These are phyloP conservation scores for Incumbomyces lentus DNA, from an alignment of 2,329 filamentous ascomycete genomes.

Conservation along the genomic window DNA sequence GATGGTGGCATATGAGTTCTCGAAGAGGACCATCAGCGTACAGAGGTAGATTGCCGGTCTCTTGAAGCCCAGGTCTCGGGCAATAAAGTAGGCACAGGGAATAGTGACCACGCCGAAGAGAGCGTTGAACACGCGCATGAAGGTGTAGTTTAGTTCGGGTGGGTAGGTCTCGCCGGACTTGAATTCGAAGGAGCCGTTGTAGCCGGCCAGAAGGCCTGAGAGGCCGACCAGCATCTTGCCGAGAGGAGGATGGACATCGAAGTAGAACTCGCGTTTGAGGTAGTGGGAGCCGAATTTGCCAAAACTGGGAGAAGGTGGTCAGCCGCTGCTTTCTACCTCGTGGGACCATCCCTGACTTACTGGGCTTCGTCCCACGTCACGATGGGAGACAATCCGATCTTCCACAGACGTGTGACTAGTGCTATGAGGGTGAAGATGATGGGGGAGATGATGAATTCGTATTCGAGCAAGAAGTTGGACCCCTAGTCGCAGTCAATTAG, in stretches of 20 bases:
- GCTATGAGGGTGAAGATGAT: slow-evolving; percentile 52
- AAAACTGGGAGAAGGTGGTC: slow-evolving; percentile 26
- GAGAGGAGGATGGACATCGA: slow-evolving; percentile 89
- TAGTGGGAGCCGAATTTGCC: slow-evolving; percentile 96
- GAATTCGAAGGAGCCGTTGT: slow-evolving; percentile 99
- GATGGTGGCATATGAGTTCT: slow-evolving; percentile 99
- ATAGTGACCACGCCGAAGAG: slow-evolving; percentile 88
- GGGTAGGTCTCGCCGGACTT: slow-evolving; percentile 97
- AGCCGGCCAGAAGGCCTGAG: slow-evolving; percentile 89
- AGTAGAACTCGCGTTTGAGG: slow-evolving; percentile 98
- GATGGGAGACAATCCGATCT: slow-evolving; percentile 58
- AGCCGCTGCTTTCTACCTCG: neutral
- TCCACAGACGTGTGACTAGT: slow-evolving; percentile 58
- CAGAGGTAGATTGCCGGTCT: slow-evolving; percentile 88
- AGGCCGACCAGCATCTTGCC: slow-evolving; percentile 98
- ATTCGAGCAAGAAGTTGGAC: slow-evolving; percentile 40
- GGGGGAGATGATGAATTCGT: slow-evolving; percentile 54
- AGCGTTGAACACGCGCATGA: slow-evolving; percentile 97
- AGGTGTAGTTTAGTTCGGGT: slow-evolving; percentile 87
- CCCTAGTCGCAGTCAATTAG: slow-evolving; percentile 22
- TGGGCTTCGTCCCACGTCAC: slow-evolving; percentile 70
- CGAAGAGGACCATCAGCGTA: slow-evolving; percentile 92
- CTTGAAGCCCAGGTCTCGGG: slow-evolving; percentile 77
- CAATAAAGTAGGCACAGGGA: slow-evolving; percentile 89
- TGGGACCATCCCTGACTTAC: slow-evolving; percentile 38